A percentile compares a stretch with the other conserved stretches of the same genome.
Evolutionary conservation across 73 alveolate genomes (phyloP).

Genomic region (Tetrahymena borealis): DNA sequence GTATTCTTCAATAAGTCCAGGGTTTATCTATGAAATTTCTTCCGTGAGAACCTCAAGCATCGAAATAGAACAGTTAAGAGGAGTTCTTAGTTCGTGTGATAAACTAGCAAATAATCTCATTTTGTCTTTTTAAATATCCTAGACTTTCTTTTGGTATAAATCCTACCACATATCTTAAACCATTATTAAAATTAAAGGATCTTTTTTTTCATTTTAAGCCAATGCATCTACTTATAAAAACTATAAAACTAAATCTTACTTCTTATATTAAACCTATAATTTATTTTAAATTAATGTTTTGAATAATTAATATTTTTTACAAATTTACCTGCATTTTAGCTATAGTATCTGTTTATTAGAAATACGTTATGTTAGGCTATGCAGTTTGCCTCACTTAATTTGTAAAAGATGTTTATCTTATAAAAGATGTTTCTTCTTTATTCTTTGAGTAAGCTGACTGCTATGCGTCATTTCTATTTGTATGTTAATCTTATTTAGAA

Average conservation of each 20-base stretch:
- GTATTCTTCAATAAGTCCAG: constrained; percentile 2
- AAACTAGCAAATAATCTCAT: not conserved
- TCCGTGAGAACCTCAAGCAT: not conserved
- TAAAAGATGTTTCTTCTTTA: not conserved
- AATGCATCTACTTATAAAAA: not conserved
- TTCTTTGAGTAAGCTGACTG: not conserved
- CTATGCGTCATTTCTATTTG: too few relatives aligned
- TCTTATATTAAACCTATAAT: not conserved
- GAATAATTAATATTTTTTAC: not conserved
- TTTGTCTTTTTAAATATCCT: not conserved
- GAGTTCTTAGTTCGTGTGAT: not conserved
- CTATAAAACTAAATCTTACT: not conserved
- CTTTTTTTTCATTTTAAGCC: not conserved
- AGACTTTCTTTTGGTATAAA: not conserved
- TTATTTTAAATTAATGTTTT: not conserved
- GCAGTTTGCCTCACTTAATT: not conserved
- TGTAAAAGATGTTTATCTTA: not conserved
- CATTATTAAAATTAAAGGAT: not conserved
- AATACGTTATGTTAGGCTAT: not conserved
- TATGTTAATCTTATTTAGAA: not conserved
- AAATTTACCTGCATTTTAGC: not conserved
- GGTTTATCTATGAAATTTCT: not conserved
- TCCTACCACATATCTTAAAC: not conserved
- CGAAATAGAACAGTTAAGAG: not conserved
- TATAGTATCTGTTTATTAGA: not conserved